Conservation (phyloP, 768 basidiomycete genomes). For the Asterophora lycoperdoides region DNA sequence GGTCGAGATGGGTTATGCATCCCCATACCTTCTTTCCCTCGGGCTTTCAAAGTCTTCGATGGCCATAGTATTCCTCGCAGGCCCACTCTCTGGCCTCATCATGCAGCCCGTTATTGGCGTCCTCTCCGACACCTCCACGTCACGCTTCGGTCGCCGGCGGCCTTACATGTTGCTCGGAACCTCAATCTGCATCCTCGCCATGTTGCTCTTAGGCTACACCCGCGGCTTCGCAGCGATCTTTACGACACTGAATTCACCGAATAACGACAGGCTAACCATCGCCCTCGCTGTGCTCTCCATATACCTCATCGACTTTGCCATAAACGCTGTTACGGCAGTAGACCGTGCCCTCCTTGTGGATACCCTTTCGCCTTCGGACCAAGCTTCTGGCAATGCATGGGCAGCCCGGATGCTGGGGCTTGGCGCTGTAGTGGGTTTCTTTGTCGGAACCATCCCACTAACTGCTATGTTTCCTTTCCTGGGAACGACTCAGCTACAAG, state of each 20-base stretch:
- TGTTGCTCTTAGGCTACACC: slow-evolving; percentile 83
- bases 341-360: slow-evolving; percentile 92
- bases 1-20: slow-evolving; percentile 89
- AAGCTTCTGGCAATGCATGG: slow-evolving; percentile 91
- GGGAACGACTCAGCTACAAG: slow-evolving; percentile 76
- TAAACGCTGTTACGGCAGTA: slow-evolving; percentile 74
- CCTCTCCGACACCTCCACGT: slow-evolving; percentile 80
- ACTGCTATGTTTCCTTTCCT: slow-evolving; percentile 66
- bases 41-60: slow-evolving; percentile 84
- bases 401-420: slow-evolving; percentile 89
- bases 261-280: slow-evolving; percentile 70
- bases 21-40: slow-evolving; percentile 86
- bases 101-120: slow-evolving; percentile 92
- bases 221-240: slow-evolving; percentile 57
- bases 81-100: slow-evolving; percentile 83
- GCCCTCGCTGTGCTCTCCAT: slow-evolving; percentile 62
- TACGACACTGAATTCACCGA: slow-evolving; percentile 22
- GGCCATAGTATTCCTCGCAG: slow-evolving; percentile 90
- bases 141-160: slow-evolving; percentile 77
- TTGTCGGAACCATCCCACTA: slow-evolving; percentile 79
- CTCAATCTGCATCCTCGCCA: slow-evolving; percentile 60
- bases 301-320: slow-evolving; percentile 55
- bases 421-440: slow-evolving; percentile 85
- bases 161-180: slow-evolving; percentile 80
- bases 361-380: slow-evolving; percentile 64